phyloP scores from a whole-genome alignment of 164 flowering plant genomes.

The Saururus chinensis region DNA sequence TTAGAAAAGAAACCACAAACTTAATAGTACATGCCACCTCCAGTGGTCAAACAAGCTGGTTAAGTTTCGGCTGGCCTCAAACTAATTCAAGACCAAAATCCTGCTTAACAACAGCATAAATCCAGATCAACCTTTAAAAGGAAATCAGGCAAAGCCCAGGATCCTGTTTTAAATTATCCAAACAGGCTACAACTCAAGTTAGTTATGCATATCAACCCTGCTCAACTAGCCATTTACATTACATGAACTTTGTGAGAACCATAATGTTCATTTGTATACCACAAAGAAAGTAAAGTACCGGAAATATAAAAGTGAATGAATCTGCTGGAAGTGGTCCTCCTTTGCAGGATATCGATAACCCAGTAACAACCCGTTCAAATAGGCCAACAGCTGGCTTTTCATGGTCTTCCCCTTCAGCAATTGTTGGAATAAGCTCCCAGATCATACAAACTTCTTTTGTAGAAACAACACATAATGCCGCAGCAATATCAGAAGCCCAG shows the following conservation, averaged over 20 bases:
- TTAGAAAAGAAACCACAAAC: neutral
- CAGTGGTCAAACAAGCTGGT: neutral
- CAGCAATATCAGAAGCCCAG: slow-evolving; percentile 91
- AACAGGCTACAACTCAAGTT: too few relatives aligned
- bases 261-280: too few relatives aligned
- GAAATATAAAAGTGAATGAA: slow-evolving; percentile 76
- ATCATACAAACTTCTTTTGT: slow-evolving; percentile 37
- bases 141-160: neutral
- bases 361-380: slow-evolving; percentile 64
- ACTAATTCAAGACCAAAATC: neutral
- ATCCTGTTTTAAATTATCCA: neutral
- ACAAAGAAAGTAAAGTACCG: slow-evolving; percentile 33
- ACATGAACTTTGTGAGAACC: too few relatives aligned
- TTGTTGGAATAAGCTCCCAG: slow-evolving; percentile 43
- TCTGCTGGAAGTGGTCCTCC: slow-evolving; percentile 94
- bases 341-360: slow-evolving; percentile 66
- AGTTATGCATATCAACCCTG: too few relatives aligned
- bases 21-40: neutral
- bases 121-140: neutral
- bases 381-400: slow-evolving; percentile 47
- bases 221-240: too few relatives aligned
- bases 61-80: neutral
- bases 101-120: neutral
- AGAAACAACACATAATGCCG: slow-evolving; percentile 72
- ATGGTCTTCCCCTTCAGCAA: slow-evolving; percentile 28